Evolutionary conservation across 106 monocot species (phyloP).

Genomic region (Allium sativum): DNA sequence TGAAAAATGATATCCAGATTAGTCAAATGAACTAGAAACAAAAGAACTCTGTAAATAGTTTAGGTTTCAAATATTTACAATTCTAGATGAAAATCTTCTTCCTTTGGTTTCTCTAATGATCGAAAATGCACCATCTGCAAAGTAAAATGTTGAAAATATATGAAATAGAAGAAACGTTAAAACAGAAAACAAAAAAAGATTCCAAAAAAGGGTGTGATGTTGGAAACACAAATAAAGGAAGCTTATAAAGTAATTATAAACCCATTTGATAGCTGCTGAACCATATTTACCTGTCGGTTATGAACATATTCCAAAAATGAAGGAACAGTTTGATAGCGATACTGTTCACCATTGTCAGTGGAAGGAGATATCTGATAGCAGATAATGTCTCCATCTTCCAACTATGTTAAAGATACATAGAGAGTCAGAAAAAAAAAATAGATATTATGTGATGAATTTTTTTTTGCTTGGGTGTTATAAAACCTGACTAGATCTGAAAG

Average conservation of each 20-base stretch:
- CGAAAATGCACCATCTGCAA: slow-evolving; percentile 94
- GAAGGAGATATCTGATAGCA: slow-evolving; percentile 67
- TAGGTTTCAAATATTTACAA: slow-evolving; percentile 38
- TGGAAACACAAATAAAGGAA: no score
- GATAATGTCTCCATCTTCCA: slow-evolving; percentile 97
- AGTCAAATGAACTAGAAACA: no score
- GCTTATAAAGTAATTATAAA: no score
- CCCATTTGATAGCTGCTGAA: no score
- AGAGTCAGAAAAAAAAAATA: not conserved
- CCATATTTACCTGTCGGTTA: slow-evolving; percentile 65
- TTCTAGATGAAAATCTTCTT: slow-evolving; percentile 87
- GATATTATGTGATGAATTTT: not conserved
- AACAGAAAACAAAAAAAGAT: not conserved
- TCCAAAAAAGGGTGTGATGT: not conserved
- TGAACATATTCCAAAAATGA: slow-evolving; percentile 95
- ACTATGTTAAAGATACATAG: slow-evolving; percentile 22
- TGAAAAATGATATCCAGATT: no score
- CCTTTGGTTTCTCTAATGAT: slow-evolving; percentile 87
- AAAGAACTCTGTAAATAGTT: not conserved
- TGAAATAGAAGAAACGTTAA: not conserved
- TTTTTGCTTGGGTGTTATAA: not conserved
- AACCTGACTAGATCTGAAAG: slow-evolving; percentile 85
- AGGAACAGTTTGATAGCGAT: slow-evolving; percentile 66
- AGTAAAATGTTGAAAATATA: slow-evolving; percentile 1
- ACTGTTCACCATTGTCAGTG: slow-evolving; percentile 28